Conservation (phyloP, 2,329 filamentous ascomycete species). For the Rugonectria rugulosa region DNA sequence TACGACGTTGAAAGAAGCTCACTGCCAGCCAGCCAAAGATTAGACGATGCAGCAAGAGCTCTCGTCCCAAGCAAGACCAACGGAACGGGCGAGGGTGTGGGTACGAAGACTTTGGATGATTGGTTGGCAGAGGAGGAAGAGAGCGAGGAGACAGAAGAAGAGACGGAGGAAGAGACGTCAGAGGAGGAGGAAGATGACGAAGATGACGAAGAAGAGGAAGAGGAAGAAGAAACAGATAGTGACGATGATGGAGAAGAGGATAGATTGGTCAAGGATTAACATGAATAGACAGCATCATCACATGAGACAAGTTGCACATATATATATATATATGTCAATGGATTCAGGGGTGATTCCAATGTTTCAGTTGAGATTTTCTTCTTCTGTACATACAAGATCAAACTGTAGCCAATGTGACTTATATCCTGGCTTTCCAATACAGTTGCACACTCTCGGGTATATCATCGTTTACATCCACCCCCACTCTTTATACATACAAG, state of each 20-base stretch:
- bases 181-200: conserved; percentile 60
- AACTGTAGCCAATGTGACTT: too few species aligned
- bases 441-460: background rate
- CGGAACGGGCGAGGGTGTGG: conserved; percentile 58
- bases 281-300: conserved; percentile 28
- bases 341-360: background rate
- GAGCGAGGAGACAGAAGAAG: conserved; percentile 62
- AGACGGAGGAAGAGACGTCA: conserved; percentile 57
- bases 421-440: too few species aligned
- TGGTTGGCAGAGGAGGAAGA: conserved; percentile 82
- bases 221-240: conserved; percentile 57
- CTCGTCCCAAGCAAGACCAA: conserved; percentile 56
- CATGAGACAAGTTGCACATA: conserved; percentile 3
- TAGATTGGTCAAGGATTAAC: conserved; percentile 51
- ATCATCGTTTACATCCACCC: background rate
- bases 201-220: conserved; percentile 59
- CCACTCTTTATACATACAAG: background rate
- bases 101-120: conserved; percentile 86
- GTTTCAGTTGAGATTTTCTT: too few species aligned
- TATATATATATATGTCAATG: background rate
- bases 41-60: conserved; percentile 63
- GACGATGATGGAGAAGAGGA: conserved; percentile 56
- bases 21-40: conserved; percentile 67
- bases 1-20: conserved; percentile 44
- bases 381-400: too few species aligned